Evolutionary conservation across 257 asterid species (phyloP), one percentile per base, ranked within the genome.

Genomic region (Ocimum tenuiflorum): DNA sequence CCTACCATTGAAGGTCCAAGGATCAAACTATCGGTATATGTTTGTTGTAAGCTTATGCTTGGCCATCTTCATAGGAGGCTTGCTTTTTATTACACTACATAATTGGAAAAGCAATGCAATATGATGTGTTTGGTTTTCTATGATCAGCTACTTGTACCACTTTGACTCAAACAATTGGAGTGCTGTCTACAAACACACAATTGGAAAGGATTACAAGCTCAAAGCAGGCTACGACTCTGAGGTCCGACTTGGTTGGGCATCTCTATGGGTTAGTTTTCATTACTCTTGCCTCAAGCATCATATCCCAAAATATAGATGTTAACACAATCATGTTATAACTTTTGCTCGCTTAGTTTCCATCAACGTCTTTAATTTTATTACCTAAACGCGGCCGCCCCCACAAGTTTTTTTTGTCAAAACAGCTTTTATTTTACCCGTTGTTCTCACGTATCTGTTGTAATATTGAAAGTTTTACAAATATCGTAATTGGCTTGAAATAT

Each of bases 181-280:
- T 61, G 58, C 87, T 0, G 97, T 84, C 31, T 92, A 89, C 66
- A 89, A 89, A 71, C 99, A 87, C 86, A 84, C 84, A 12, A 79
- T 83, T 15, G 95, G 90, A 43, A 82, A 83, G 65, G 99, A 92
- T 79, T 87, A 75, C 85, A 92, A 89, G 72, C 62, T 92, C 43
- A 92, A 92, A 87, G 88, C 94, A 13, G 97, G 99, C 63, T 92
- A 92, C 79, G 99, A 92, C 82, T 82, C 99, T 39, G 88, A 78
- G 46, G 96, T 85, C 31, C 95, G 89, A 60, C 88, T 87, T 77
- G 94, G 96, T 22, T 92, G 99, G 99, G 97, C 99, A 50, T 89
- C 99, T 64, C 78, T 92, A 9, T 92, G 97, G 99, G 97, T 88
- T 68, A 79, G 95, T 78, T 61, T 31, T 45, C 23, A 4, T 36